Base-by-base conservation (phyloP, 495 filamentous ascomycete species). In the Barbatosphaeria neglecta region DNA sequence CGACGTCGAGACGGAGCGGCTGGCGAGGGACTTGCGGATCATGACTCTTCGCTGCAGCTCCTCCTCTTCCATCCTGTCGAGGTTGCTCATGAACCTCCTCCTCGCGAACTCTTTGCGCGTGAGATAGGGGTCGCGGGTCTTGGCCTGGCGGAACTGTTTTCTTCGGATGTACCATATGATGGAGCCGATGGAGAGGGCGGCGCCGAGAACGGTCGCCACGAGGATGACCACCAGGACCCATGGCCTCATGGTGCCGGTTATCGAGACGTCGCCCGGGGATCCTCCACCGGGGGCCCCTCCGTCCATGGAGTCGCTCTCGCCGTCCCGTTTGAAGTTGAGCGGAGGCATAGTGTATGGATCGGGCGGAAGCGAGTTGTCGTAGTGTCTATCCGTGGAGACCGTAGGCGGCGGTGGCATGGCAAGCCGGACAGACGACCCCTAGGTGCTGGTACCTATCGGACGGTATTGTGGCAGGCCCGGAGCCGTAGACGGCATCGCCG, bases 21-120 rank as follows among this genome's bases (percentile, higher is more conserved):
- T 65, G 17, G 66, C 67, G 1, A 72, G 53, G 0, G 70, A 74
- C 49, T 74, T 74, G 22, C 67, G 61, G 44, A 74, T 74, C 55
- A 74, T 71, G 40, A 47, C 53, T 9, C 50, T 54, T 16, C 70
- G 52, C 46, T 69, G 62, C 17, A 53, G 45, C 31, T 72, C 69
- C 37, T 70, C 60, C 37, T 63, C 56, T 17, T 53, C 53, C 6
- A 42, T 38, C 33, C 48, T 51, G 7, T 66, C 55, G 9, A 41
- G 24, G 10, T 45, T 31, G 47, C 50, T 65, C 51, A 60, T 44
- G 42, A 57, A 66, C 25, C 49, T 19, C 24, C 22, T 10, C 41
- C 41, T 7, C 19, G 39, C 17, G 40, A 11, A 23, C 28, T 39
- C 33, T 22, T 31, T 22, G 11, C 2, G 40, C 28, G 19, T 44